A percentile compares a stretch with the other conserved stretches of the same genome.
Evolutionary conservation across 768 basidiomycete genomes (phyloP).

Genomic region (Auriscalpium microsporum): DNA sequence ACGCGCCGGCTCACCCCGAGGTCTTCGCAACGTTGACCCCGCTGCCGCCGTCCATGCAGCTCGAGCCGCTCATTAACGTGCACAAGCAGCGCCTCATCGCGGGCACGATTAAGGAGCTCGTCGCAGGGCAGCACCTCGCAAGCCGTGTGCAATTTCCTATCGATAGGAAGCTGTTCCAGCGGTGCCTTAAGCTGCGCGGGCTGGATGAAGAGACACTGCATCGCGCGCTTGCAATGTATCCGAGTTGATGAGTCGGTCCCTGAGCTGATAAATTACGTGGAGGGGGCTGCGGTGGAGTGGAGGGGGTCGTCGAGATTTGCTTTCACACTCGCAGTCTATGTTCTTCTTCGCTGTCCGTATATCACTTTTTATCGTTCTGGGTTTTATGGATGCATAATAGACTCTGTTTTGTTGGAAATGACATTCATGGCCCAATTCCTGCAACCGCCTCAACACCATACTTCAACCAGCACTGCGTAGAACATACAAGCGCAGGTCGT

Average conservation of each 20-base stretch:
- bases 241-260: constrained; percentile 5
- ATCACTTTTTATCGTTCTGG: neutral
- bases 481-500: no score
- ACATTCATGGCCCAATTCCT: neutral
- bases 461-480: no score
- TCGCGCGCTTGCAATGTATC: constrained; percentile 34
- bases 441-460: no score
- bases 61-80: constrained; percentile 82
- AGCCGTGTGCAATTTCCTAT: constrained; percentile 59
- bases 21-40: constrained; percentile 68
- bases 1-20: constrained; percentile 65
- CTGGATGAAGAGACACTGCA: constrained; percentile 49
- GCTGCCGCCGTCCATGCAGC: constrained; percentile 67
- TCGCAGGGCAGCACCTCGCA: constrained; percentile 77
- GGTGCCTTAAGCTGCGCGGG: constrained; percentile 62
- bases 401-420: neutral
- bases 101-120: constrained; percentile 69
- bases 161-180: constrained; percentile 72
- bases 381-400: neutral
- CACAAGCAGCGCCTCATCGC: constrained; percentile 83
- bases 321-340: neutral
- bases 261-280: neutral
- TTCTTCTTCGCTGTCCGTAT: neutral
- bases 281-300: neutral
- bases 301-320: no score